Base-by-base conservation (phyloP, 2,329 filamentous ascomycete species). In the Aspergillus felis region DNA sequence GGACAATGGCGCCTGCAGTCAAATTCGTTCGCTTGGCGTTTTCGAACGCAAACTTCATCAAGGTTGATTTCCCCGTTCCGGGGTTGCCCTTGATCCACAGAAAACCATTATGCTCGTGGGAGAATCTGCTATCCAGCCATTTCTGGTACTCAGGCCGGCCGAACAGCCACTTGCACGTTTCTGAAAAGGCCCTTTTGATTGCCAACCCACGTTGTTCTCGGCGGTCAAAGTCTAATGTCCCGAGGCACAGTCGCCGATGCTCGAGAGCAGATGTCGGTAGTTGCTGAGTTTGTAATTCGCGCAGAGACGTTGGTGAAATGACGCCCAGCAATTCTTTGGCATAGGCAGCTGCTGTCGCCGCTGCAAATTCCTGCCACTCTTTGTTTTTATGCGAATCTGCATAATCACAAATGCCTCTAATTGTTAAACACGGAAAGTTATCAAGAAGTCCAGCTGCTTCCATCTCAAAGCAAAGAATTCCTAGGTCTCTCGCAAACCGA, bases 41-140 rank as follows among this genome's bases (percentile, higher is more conserved):
- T 22, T 56, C 54, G 29, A 60, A 62, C 0, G 66, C 62, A 42
- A 74, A 79, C 47, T 79, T 81, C 73, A 81, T 79, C 3, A 79
- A 55, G 0, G 76, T 80, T 10, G 76, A 78, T 57, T 79, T 79
- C 2, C 77, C 77, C 1, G 69, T 66, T 10, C 74, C 76, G 10
- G 77, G 74, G 14, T 78, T 76, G 1, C 76, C 76, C 52, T 71
- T 71, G 29, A 75, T 67, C 71, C 71, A 74, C 7, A 74, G 57
- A 35, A 74, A 67, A 4, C 67, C 66, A 27, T 63, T 51, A 25
- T 69, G 61, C 2, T 59, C 22, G 0, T 8, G 2, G 3, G 59
- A 28, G 27, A 66, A 51, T 0, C 53, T 50, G 2, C 50, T 17
- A 38, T 75, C 64, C 4, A 68, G 57, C 78, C 77, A 80, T 14